phyloP scores from a whole-genome alignment of 202 grass and related monocot genomes.

The Eragrostis tef region DNA sequence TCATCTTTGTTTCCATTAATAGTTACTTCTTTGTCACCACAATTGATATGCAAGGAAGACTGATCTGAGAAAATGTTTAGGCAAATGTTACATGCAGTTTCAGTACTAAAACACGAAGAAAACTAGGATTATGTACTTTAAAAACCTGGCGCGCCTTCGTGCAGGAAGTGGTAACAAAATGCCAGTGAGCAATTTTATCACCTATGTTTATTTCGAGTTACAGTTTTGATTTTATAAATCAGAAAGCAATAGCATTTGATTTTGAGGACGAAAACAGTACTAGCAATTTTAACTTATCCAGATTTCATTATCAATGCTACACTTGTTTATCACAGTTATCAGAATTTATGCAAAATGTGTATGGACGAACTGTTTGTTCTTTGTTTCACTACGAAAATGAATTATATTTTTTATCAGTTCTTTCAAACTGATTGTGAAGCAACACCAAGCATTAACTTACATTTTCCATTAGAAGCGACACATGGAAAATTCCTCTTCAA shows the following conservation, averaged over 20 bases:
- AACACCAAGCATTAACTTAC: constrained; percentile 49
- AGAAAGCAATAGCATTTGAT: constrained; percentile 7
- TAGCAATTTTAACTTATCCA: constrained; percentile 23
- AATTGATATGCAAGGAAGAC: constrained; percentile 78
- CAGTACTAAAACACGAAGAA: constrained; percentile 28
- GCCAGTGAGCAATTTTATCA: constrained; percentile 6
- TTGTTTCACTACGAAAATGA: constrained; percentile 1
- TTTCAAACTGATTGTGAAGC: constrained; percentile 37
- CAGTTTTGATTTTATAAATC: neutral
- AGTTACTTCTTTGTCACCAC: constrained; percentile 72
- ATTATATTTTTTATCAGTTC: constrained; percentile 5
- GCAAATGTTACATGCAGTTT: constrained; percentile 40
- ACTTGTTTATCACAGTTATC: constrained; percentile 7
- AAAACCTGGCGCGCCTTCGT: neutral
- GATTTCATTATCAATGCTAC: neutral
- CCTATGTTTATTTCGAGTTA: constrained; percentile 11
- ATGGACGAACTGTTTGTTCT: constrained; percentile 18
- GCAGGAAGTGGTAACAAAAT: constrained; percentile 18
- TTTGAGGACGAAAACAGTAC: neutral
- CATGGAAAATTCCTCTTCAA: constrained; percentile 88
- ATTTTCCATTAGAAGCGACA: constrained; percentile 58
- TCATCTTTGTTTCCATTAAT: constrained; percentile 71
- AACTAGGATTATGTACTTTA: constrained; percentile 10
- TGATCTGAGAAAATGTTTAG: constrained; percentile 52
- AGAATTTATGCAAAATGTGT: neutral